Evolutionary conservation across 2,329 filamentous ascomycete genomes (phyloP).

Genomic region (Trichoderma koningii): DNA sequence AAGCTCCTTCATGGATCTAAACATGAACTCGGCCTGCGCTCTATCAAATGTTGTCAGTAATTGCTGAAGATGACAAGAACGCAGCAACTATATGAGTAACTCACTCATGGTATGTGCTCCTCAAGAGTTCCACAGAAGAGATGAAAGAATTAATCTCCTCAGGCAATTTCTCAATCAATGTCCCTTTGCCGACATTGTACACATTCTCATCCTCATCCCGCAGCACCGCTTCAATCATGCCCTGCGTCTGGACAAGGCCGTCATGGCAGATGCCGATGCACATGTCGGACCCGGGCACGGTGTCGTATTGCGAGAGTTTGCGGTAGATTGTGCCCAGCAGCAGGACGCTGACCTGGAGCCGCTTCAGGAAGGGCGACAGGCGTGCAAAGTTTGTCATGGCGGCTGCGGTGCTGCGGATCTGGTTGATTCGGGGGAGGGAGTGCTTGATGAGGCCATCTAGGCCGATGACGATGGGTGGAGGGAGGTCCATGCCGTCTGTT

Average conservation of each 20-base stretch:
- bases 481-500: neutral
- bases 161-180: conserved; percentile 8
- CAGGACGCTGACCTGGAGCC: conserved; percentile 18
- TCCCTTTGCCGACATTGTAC: neutral
- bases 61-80: no score
- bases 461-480: conserved; percentile 17
- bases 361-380: conserved; percentile 7
- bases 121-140: conserved; percentile 23
- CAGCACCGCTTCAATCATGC: conserved; percentile 24
- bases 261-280: conserved; percentile 18
- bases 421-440: conserved; percentile 9
- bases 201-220: conserved; percentile 3
- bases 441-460: conserved; percentile 21
- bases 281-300: conserved; percentile 4
- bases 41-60: neutral
- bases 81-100: neutral
- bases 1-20: conserved; percentile 16
- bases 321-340: conserved; percentile 2
- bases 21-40: conserved; percentile 13
- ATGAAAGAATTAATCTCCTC: conserved; percentile 21
- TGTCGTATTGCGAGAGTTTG: conserved; percentile 8
- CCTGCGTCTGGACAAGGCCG: conserved; percentile 14
- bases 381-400: neutral
- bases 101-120: conserved; percentile 24
- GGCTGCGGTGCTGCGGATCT: conserved; percentile 5